A percentile compares a stretch with the other conserved stretches of the same genome.
Evolutionary conservation across 2,329 filamentous ascomycete species (phyloP).

Genomic region (Fragosphaeria purpurea): DNA sequence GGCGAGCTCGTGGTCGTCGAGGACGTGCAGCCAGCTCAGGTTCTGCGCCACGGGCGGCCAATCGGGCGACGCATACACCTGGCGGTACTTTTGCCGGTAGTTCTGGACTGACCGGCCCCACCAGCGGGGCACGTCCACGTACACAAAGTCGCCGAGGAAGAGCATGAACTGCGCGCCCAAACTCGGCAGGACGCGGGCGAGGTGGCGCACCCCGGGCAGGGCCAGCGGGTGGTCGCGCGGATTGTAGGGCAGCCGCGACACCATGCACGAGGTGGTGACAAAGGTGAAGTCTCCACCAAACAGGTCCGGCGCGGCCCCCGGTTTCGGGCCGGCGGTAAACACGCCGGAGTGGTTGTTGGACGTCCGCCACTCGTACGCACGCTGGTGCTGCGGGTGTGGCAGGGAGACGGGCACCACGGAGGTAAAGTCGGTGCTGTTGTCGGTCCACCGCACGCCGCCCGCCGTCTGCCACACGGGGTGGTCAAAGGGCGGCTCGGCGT

Average conservation of each 20-base stretch:
- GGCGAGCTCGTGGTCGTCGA: conserved; percentile 92
- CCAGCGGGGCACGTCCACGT: conserved; percentile 75
- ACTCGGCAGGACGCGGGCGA: conserved; percentile 62
- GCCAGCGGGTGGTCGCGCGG: conserved; percentile 72
- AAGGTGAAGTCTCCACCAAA: conserved; percentile 73
- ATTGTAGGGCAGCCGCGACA: conserved; percentile 82
- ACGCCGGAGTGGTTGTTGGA: conserved; percentile 80
- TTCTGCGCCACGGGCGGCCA: conserved; percentile 68
- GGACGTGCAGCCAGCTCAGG: conserved; percentile 93
- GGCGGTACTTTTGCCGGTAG: conserved; percentile 85
- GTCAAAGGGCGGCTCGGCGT: conserved; percentile 41
- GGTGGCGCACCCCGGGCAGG: conserved; percentile 68
- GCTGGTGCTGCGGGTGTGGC: conserved; percentile 51
- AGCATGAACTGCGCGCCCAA: conserved; percentile 70
- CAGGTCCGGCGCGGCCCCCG: conserved; percentile 51
- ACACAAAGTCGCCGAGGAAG: conserved; percentile 83
- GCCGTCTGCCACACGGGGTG: conserved; percentile 55
- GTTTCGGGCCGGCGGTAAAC: conserved; percentile 66
- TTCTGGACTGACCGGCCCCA: conserved; percentile 63
- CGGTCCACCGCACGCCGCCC: conserved; percentile 55
- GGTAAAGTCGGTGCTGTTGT: conserved; percentile 76
- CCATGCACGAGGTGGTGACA: conserved; percentile 84
- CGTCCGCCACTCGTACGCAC: conserved; percentile 70
- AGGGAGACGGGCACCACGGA: conserved; percentile 56
- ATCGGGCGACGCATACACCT: conserved; percentile 91